Base-by-base conservation (phyloP, 1,284 basidiomycete genomes). In the Blastosporella zonata region DNA sequence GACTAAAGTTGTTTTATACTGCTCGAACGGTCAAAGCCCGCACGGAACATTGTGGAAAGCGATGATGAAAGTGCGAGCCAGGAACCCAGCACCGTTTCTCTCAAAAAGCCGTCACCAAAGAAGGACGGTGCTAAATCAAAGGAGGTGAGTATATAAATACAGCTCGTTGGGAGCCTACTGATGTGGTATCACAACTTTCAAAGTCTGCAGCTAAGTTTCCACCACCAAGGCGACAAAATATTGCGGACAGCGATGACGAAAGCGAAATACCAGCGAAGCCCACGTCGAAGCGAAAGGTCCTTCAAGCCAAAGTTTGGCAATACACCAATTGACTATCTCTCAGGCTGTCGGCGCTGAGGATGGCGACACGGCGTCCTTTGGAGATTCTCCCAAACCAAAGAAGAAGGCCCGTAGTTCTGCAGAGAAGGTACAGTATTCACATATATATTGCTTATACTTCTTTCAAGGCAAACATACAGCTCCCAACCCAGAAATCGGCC, bases 401-500 rank as follows among this genome's bases (percentile, higher is more conserved):
- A 50, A 49, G 39, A 55, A 55, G 23, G 15, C 38, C 4, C 47
- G 42, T 18, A 41, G 39, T 17, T 47, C 41, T 21, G 39, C 43
- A 44, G 41, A 43, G 7, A 52, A 51, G 49, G 52, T 54, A n/a
- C 10, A 22, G 31, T 13, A 20, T 18, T 33, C 3, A 3, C 6
- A 13, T 22, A 8, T 15, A 23, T 37, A 2, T 6, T 36, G 22
- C 13, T 12, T 7, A 23, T 17, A 36, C 18, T 27, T 23, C 27
- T 38, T 12, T 20, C 13, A 23, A n/a, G 3, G 13, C 12, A 12
- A 31, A 6, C 3, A 27, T 20, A 37, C 42, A 62, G 44, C 47
- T 61, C 54, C 17, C 47, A 21, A 39, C 49, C 46, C 64, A 58
- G 36, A 44, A 37, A 15, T 53, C 60, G 42, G 64, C 51, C 38